Evolutionary conservation across 2,329 filamentous ascomycete species (phyloP), one percentile per base, ranked within the genome.

Genomic region (Monilinia vaccinii-corymbosi): DNA sequence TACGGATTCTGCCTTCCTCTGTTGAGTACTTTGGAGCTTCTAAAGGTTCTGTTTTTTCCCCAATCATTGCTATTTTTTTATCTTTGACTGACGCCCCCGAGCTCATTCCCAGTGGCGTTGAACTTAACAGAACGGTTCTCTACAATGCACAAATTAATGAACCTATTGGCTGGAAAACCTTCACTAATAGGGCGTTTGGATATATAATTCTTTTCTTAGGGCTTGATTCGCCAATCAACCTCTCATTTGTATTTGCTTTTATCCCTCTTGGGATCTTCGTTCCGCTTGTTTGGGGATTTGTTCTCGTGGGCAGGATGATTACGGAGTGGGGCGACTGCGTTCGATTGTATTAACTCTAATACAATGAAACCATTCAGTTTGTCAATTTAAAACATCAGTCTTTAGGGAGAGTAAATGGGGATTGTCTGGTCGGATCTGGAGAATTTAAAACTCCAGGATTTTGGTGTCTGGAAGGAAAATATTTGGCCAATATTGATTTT

Each of bases 1-100:
- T 51, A 51, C 23, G 34, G 23, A 13, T 51, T 51, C 21, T 51
- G 49, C 25, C 49, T 40, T 11, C 49, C 49, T 18, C 23, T 51
- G 1, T 18, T 51, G 10, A 51, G 34, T 40, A 51, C 49, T 3
- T 10, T 51, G 16, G 49, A 51, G 23, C 49, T 51, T n/a, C 16
- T 51, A 4, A 51, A 51, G 21, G 7, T 51, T 7, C 21, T 51
- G 9, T 51, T 51, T 25, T 38, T 51, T 51, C 40, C 40, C 21
- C 23, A n/a, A 2, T 8, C 14, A 14, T 51, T n/a, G n/a, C n/a
- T 51, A 2, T 28, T 28, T 8, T 0, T 40, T 9, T 51, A 23
- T 40, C 3, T 51, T 2, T 40, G 16, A 18, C 9, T 1, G 4
- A 18, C 14, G 3, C 2, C 21, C 31, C 47, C 11, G 6, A 21